These are phyloP conservation scores for Pythium phragmiticola DNA, from an alignment of 352 stramenopile species.

Conservation along the genomic window DNA sequence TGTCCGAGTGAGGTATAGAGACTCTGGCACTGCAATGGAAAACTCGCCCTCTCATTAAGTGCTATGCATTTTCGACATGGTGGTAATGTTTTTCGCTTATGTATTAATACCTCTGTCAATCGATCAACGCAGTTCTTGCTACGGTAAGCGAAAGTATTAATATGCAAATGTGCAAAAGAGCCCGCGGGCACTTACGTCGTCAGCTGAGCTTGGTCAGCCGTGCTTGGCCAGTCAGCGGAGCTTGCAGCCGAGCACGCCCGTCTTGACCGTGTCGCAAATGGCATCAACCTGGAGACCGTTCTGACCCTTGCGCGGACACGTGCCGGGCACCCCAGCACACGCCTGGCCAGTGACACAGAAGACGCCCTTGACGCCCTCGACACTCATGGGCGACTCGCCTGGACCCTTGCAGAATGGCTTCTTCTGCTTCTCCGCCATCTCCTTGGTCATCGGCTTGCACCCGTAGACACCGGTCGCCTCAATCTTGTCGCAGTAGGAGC, in stretches of 20 bases:
- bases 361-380: slow-evolving; percentile 13
- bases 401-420: slow-evolving; percentile 3
- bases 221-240: too few species aligned
- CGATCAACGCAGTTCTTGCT: too few species aligned
- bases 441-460: slow-evolving; percentile 6
- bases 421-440: neutral
- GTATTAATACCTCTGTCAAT: too few species aligned
- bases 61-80: neutral
- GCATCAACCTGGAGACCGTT: neutral
- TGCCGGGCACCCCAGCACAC: slow-evolving; percentile 4
- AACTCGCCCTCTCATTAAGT: too few species aligned
- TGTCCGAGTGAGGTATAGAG: slow-evolving; percentile 21
- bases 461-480: slow-evolving; percentile 6
- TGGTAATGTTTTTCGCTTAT: neutral
- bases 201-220: too few species aligned
- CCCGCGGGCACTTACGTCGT: too few species aligned
- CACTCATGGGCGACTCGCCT: slow-evolving; percentile 13
- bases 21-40: too few species aligned
- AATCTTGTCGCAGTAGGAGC: slow-evolving; percentile 17
- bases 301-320: neutral
- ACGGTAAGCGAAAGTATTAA: too few species aligned
- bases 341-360: slow-evolving; percentile 15
- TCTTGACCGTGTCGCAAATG: neutral
- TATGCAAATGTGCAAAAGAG: too few species aligned
- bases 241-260: slow-evolving; percentile 1